Evolutionary conservation across 2,329 filamentous ascomycete species (phyloP), one percentile per base, ranked within the genome.

Genomic region (Monilinia fructigena): DNA sequence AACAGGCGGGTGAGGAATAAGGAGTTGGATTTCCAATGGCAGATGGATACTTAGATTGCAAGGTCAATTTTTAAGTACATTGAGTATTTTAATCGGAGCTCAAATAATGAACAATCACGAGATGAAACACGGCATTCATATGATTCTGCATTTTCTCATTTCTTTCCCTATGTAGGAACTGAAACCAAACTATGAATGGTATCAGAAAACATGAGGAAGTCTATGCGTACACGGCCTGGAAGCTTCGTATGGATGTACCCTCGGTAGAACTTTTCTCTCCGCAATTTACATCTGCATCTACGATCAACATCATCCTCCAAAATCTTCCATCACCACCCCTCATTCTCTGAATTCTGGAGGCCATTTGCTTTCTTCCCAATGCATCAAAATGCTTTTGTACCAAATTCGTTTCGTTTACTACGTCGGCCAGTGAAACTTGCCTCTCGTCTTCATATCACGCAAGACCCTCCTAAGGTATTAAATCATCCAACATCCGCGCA

Each of bases 11-110:
- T 88, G 74, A 87, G 93, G 76, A 87, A 90, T 72, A 90, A 91
- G 78, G 89, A 89, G 42, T 78, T 98, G 74, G 88, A 94, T 73
- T 98, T 97, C 78, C 87, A 90, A 42, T 99, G 94, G 95, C 92
- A 97, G 82, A 95, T 96, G 89, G 95, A 97, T 79, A 91, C 93
- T 78, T 95, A 83, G 31, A n/a, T 50, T 38, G 5, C 20, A 50
- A 58, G 23, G 28, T n/a, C 28, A 8, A 6, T 28, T 20, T 58
- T 53, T 18, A 35, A n/a, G 31, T 6, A 52, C 23, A n/a, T 55
- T 40, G 5, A 35, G 3, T 7, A 40, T 38, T 48, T 55, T 35
- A 8, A 61, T 50, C 28, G 20, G 20, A 20, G 4, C 31, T 38
- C 45, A 38, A n/a, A 60, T 63, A 31, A 62, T 62, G 47, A 62